Conservation (phyloP, 75 land plant species). For the Selaginella moellendorffii region DNA sequence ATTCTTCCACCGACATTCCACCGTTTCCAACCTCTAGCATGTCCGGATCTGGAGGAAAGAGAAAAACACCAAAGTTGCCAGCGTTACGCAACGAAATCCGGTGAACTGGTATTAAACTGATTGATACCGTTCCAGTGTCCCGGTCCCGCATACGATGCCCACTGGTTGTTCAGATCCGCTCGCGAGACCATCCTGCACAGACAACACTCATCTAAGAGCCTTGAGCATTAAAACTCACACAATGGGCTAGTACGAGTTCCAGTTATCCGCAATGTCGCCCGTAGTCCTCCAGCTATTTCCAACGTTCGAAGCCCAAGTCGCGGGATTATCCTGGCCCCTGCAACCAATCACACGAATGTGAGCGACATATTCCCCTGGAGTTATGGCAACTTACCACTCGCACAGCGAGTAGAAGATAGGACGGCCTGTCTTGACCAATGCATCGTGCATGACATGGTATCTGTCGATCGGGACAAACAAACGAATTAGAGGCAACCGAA, state of each 20-base stretch:
- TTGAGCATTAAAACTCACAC: background rate
- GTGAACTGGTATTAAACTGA: too few species aligned
- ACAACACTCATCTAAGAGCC: background rate
- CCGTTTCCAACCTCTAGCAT: constrained; percentile 44
- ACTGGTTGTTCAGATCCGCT: constrained; percentile 65
- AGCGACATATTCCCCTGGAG: background rate
- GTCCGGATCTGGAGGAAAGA: constrained; percentile 69
- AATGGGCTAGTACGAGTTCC: constrained; percentile 27
- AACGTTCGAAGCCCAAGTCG: constrained; percentile 65
- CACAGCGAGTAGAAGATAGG: constrained; percentile 78
- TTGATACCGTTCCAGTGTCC: constrained; percentile 89
- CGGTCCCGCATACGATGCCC: constrained; percentile 91
- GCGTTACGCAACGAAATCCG: too few species aligned
- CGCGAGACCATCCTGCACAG: constrained; percentile 46
- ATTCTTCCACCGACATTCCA: background rate
- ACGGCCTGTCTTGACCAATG: constrained; percentile 64
- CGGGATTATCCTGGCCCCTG: constrained; percentile 86
- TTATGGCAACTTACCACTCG: constrained; percentile 57
- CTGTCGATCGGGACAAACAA: too few species aligned
- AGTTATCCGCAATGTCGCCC: constrained; percentile 70
- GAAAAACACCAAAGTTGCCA: too few species aligned
- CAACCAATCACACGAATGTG: too few species aligned
- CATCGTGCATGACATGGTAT: constrained; percentile 81
- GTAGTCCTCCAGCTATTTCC: constrained; percentile 99
- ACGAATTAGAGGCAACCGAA: too few species aligned